Base-by-base conservation (phyloP, 495 filamentous ascomycete genomes). In the Hyaloscypha finlandica region DNA sequence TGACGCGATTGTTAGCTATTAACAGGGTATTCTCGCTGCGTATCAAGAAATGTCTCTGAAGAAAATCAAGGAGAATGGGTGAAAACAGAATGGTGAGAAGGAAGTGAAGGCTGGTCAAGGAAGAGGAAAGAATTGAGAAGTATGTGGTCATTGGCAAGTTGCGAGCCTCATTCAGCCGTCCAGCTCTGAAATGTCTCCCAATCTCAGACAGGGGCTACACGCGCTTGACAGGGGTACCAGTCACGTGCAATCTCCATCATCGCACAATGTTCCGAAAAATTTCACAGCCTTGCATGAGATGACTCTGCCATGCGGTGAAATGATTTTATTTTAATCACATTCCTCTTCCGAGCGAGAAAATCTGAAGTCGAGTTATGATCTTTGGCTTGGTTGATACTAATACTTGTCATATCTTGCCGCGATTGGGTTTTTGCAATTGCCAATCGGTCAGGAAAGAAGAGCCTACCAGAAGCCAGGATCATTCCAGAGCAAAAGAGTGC, bases 381-480 rank as follows among this genome's bases (percentile, higher is more conserved):
- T 48, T 37, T 14, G 42, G 16, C 9, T 48, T 48, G 4, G 4
- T 19, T 19, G 42, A 48, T 12, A 16, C 16, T 19, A 12, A 51
- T 97, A 93, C 76, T 74, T 93, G 14, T 81, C 87, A 6, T 97
- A 91, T 70, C 78, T 97, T 45, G 81, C 88, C 9, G 82, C 82
- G 53, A 83, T 88, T 68, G 90, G 89, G 12, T 96, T 96, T 76
- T 78, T 97, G 58, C 79, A 80, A 12, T 61, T 67, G 48, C 90
- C 92, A 9, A 74, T 77, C 0, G 78, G 74, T 14, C 75, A 77
- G 53, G 83, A 4, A 75, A 16, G 30, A 61, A 66, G 59, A 48
- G 8, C 32, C 59, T 73, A 20, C 66, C 71, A 2, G 35, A 68
- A 4, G 48, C 56, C 8, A 51, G 42, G 2, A 64, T 68, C 25